These are phyloP conservation scores for Vachellia collinsii DNA, from an alignment of 306 rosid species.

Conservation along the genomic window DNA sequence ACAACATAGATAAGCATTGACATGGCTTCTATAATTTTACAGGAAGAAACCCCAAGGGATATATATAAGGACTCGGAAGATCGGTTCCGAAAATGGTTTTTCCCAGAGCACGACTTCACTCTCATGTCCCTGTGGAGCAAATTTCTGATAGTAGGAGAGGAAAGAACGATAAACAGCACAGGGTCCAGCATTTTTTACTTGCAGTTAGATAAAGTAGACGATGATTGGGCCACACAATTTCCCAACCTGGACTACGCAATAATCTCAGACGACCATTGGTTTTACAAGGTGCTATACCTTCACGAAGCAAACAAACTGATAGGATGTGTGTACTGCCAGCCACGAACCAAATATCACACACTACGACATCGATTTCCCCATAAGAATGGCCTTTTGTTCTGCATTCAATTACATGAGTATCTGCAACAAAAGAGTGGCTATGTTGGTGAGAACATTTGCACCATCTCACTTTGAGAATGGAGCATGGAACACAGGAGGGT, in stretches of 20 bases:
- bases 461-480: slow-evolving; percentile 87
- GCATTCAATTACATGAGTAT: slow-evolving; percentile 48
- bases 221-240: slow-evolving; percentile 53
- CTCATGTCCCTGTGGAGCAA: slow-evolving; percentile 75
- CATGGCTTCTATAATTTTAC: slow-evolving; percentile 27
- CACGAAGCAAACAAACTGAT: slow-evolving; percentile 37
- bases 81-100: slow-evolving; percentile 67
- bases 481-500: slow-evolving; percentile 79
- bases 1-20: background rate
- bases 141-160: slow-evolving; percentile 63
- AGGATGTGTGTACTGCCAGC: slow-evolving; percentile 79
- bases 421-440: slow-evolving; percentile 49
- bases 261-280: slow-evolving; percentile 85
- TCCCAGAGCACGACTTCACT: slow-evolving; percentile 61
- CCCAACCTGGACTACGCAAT: slow-evolving; percentile 68
- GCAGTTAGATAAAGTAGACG: slow-evolving; percentile 61
- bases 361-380: slow-evolving; percentile 38
- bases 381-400: slow-evolving; percentile 58
- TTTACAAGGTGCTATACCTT: slow-evolving; percentile 63
- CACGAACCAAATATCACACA: slow-evolving; percentile 49
- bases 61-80: slow-evolving; percentile 75
- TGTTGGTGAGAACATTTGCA: slow-evolving; percentile 75
- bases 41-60: slow-evolving; percentile 77
- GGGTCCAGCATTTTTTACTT: slow-evolving; percentile 64
- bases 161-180: slow-evolving; percentile 70